Base-by-base conservation (phyloP, 129 eudicot genomes). In the Gnaphalium uliginosum region DNA sequence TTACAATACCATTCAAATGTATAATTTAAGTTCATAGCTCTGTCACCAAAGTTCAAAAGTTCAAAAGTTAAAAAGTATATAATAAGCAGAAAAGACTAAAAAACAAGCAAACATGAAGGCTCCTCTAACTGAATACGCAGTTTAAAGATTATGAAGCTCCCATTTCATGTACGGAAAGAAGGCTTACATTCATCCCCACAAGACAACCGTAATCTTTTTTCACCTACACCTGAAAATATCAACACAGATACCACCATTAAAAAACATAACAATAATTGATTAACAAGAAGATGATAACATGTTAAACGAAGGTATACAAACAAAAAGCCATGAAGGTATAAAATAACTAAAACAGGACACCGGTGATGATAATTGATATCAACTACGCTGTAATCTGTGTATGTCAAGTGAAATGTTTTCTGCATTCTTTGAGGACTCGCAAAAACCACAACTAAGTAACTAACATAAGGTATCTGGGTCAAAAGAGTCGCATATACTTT, bases 181-280 rank as follows among this genome's bases (percentile, higher is more conserved):
- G 25, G 74, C 60, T 25, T 51, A 29, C 29, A 71, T 37, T 37
- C 46, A 37, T 37, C 13, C 46, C 13, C 46, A 32, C 66, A 30
- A 56, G 11, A 59, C 76, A 6, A 32, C 66, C 14, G 30, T 33
- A 6, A 37, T 13, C 64, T 25, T 51, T 50, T 51, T 29, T 51
- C 59, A 60, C 35, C 39, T 27, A 23, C 25, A 13, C 65, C 80
- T 76, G 66, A 30, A 65, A 50, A 15, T 8, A 13, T 53, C 53
- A 63, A 15, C 37, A 65, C 37, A 17, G 61, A 27, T 21, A 73
- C 56, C 58, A 61, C 11, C 19, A 46, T 74, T 27, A 73, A 33
- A 58, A 13, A n/a, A 33, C 8, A 65, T 0, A 3, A 19, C 0
- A 1, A 7, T 8, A 1, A 30, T 19, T 18, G 8, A 5, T 9